Evolutionary conservation across 306 rosid species (phyloP), one percentile per base, ranked within the genome.

Genomic region (Pterocarpus macrocarpus): DNA sequence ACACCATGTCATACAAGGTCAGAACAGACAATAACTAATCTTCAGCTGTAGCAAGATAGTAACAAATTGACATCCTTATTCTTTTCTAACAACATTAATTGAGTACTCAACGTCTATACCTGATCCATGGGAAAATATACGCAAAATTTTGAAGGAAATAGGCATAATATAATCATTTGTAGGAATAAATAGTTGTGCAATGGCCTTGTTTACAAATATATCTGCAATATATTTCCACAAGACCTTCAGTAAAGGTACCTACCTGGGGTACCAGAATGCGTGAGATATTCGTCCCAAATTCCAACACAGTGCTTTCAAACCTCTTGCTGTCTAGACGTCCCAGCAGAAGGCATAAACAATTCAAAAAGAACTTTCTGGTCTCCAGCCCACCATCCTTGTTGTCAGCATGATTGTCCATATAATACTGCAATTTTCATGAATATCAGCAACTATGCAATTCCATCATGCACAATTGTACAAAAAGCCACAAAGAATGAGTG

Each of bases 301-400:
- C 99, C 8, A 88, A 79, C 73, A 91, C 44, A 10, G 80, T 75
- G 69, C 84, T 83, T 84, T 88, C 94, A 84, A 92, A 85, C 78
- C 80, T 90, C 87, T 89, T 91, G 83, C 76, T 50, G 73, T 89
- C 95, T 67, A 91, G 87, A 69, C 95, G 91, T 50, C 99, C 99
- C 85, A 95, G 81, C 22, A 92, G 81, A 75, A 95, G 89, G 92
- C 95, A 92, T 80, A 95, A 83, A 82, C 99, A 95, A 81, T 87
- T 95, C 78, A 92, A 80, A 77, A 95, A 95, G 81, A 95, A 95
- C 76, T 91, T 89, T 65, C 87, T 80, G 77, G 99, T 95, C 87
- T 90, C 97, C 58, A 81, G 55, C 44, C 88, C 91, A 83, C 89
- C 81, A 59, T 89, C 94, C 85, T 87, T 89, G 43, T 74, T 88